Evolutionary conservation across 495 filamentous ascomycete genomes (phyloP).

Genomic region (Filosporella fistucella): DNA sequence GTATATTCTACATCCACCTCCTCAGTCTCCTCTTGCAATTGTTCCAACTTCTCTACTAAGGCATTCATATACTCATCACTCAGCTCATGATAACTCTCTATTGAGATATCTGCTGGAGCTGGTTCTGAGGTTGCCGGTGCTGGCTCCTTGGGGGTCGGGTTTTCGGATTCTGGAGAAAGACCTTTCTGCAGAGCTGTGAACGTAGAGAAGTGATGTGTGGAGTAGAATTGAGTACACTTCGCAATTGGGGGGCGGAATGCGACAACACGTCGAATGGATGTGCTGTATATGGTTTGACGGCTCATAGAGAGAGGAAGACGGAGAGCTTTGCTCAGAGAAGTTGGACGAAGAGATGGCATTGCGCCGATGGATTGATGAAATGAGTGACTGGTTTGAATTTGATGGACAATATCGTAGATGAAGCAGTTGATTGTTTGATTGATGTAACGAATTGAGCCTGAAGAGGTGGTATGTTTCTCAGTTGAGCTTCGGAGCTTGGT

Average conservation of each 20-base stretch:
- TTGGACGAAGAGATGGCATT: not conserved
- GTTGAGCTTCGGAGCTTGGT: slow-evolving; percentile 1
- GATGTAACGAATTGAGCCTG: not conserved
- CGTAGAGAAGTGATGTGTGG: slow-evolving; percentile 11
- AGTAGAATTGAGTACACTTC: no score
- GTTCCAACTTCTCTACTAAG: slow-evolving; percentile 61
- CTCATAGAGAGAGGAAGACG: not conserved
- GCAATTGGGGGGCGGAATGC: no score
- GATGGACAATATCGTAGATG: slow-evolving; percentile 1
- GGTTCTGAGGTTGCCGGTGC: slow-evolving; percentile 2
- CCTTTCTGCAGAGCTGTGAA: slow-evolving; percentile 17
- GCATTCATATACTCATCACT: slow-evolving; percentile 49
- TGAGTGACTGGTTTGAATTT: slow-evolving; percentile 4
- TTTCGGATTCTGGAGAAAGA: slow-evolving; percentile 25
- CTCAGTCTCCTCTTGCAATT: slow-evolving; percentile 53
- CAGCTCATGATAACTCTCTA: slow-evolving; percentile 39
- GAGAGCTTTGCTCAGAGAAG: not conserved
- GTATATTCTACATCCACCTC: slow-evolving; percentile 65
- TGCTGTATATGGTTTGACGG: not conserved
- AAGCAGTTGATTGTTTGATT: not conserved
- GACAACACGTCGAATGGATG: no score
- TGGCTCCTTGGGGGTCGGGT: slow-evolving; percentile 17
- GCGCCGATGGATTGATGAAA: not conserved
- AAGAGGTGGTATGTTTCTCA: not conserved
- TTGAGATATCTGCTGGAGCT: slow-evolving; percentile 16